Percentiles rank a stretch among this genome's conserved stretches.
Conservation (phyloP, 139 green algal genomes). For the Chlorella ohadii region DNA sequence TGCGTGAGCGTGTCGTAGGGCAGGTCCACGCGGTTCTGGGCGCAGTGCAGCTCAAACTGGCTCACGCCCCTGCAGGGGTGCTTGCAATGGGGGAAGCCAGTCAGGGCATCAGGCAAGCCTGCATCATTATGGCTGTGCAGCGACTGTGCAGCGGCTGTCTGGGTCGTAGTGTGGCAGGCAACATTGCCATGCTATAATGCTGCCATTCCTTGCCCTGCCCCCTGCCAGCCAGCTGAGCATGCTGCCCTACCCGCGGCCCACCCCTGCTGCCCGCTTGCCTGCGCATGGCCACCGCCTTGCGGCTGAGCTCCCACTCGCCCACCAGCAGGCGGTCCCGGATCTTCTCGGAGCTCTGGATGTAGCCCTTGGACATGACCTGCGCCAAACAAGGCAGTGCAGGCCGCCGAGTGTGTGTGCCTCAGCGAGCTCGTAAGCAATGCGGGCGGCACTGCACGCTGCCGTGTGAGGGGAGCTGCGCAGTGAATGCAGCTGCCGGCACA, state of each 20-base stretch:
- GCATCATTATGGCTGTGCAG: background rate
- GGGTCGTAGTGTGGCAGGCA: background rate
- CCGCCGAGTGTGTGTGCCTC: no score
- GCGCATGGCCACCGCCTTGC: conserved; percentile 21
- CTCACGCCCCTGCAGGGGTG: conserved; percentile 20
- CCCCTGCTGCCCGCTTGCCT: background rate
- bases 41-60: conserved; percentile 40
- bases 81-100: no score
- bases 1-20: conserved; percentile 25
- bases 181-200: no score
- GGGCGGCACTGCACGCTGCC: no score
- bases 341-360: conserved; percentile 32
- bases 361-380: conserved; percentile 44
- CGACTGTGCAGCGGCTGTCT: background rate
- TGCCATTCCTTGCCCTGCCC: no score
- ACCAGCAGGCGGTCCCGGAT: conserved; percentile 38
- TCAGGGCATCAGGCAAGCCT: no score
- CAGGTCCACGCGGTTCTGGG: conserved; percentile 8
- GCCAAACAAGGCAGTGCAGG: no score
- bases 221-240: background rate
- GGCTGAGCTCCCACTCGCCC: conserved; percentile 39
- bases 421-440: no score
- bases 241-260: background rate
- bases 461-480: no score
- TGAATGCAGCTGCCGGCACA: no score